Evolutionary conservation across 371 early-diverging fungal genomes (phyloP).

Genomic region (Paraphysoderma sedebokerense): DNA sequence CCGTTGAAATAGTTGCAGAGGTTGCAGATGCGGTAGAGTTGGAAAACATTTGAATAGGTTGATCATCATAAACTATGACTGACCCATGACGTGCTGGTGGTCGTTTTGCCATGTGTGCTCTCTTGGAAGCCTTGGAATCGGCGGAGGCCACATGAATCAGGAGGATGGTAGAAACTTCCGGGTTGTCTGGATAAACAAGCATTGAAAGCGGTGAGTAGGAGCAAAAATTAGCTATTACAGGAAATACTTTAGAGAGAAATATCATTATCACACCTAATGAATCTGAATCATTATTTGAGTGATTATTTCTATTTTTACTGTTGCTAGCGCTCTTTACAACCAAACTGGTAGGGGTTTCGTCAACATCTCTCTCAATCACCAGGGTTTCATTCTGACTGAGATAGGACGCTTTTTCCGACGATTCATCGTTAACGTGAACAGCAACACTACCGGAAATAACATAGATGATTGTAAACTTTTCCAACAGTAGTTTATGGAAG

Average conservation of each 20-base stretch:
- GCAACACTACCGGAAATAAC: slow-evolving; percentile 37
- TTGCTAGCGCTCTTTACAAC: slow-evolving; percentile 16
- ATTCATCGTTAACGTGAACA: slow-evolving; percentile 21
- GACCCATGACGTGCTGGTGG: slow-evolving; percentile 32
- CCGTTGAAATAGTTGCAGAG: slow-evolving; percentile 8
- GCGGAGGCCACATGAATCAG: slow-evolving; percentile 9
- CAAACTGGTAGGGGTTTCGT: slow-evolving; percentile 37
- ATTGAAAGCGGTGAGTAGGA: slow-evolving; percentile 16
- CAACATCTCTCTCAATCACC: slow-evolving; percentile 39
- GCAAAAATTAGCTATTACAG: slow-evolving; percentile 16
- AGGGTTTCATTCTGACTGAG: slow-evolving; percentile 31
- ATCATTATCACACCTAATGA: not conserved
- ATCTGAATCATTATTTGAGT: slow-evolving; percentile 10
- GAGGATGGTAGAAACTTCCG: slow-evolving; percentile 12
- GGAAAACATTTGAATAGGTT: slow-evolving; percentile 15
- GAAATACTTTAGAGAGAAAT: not conserved
- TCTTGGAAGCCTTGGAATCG: slow-evolving; percentile 6
- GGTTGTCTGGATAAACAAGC: slow-evolving; percentile 10
- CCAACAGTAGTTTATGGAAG: slow-evolving; percentile 28
- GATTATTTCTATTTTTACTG: slow-evolving; percentile 11
- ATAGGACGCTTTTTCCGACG: slow-evolving; percentile 5
- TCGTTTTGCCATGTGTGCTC: slow-evolving; percentile 12
- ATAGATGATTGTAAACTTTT: slow-evolving; percentile 34
- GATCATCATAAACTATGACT: slow-evolving; percentile 43
- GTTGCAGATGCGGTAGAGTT: slow-evolving; percentile 10